Evolutionary conservation across 2,329 filamentous ascomycete genomes (phyloP), one percentile per base, ranked within the genome.

Genomic region (Paecilomyces dactylethromorphus): DNA sequence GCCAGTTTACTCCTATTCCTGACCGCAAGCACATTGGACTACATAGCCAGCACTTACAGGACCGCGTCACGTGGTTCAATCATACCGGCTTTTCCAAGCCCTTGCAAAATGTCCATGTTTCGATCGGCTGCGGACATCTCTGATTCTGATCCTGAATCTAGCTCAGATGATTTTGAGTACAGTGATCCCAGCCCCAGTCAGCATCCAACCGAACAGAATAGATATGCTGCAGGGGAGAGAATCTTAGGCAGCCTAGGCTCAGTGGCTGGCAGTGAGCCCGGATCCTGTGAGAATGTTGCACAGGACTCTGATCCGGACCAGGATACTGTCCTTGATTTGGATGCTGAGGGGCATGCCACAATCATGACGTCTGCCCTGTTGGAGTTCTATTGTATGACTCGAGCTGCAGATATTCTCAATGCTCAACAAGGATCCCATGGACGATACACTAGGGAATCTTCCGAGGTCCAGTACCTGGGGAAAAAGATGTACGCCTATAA

Each of bases 341-440:
- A 76, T 59, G 63, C 67, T 4, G 71, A 74, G 35, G 70, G 67
- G 3, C 75, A 78, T 64, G 68, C 72, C 35, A 71, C 73, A 35
- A 66, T 78, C 52, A 74, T 79, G 71, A 77, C 77, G 15, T 68
- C 75, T 13, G 74, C 77, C 1, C 64, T 79, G 13, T 67, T 79
- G 3, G 77, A 79, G 58, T 78, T 78, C 58, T 79, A 76, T 60
- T 78, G 75, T 54, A 64, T 74, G 13, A 76, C 65, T 35, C 72
- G 74, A 57, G 77, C 77, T n/a, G 72, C 73, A 22, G 77, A 79
- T 51, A 69, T 78, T 54, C 68, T 79, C 39, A 79, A 79, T 65
- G 68, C 69, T 10, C 70, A 75, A 33, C 59, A 68, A 29, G 72
- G 74, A 33, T 72, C 69, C 13, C 64, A 64, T 22, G 66, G 65